Conservation (phyloP, 2,329 filamentous ascomycete species). For the Claviceps digitariae region DNA sequence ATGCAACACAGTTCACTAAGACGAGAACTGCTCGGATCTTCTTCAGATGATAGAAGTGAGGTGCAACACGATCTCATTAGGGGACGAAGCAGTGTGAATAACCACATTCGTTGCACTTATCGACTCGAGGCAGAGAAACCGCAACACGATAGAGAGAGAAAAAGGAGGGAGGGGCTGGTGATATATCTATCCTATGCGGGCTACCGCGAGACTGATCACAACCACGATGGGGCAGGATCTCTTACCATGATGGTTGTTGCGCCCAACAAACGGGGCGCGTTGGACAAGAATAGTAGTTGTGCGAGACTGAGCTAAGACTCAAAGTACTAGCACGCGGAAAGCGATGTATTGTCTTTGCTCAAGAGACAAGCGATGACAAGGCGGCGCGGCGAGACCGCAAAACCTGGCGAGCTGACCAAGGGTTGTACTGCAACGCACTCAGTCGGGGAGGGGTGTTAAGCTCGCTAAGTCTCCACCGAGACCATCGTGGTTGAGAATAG, state of each 20-base stretch:
- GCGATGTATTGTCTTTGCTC: constrained; percentile 21
- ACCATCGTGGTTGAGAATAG: constrained; percentile 18
- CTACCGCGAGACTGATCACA: constrained; percentile 24
- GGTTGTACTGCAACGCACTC: constrained; percentile 10
- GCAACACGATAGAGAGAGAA: constrained; percentile 8
- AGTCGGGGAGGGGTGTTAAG: constrained; percentile 16
- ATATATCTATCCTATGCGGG: constrained; percentile 33
- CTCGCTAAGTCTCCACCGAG: constrained; percentile 22
- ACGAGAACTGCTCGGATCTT: not conserved
- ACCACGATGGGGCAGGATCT: constrained; percentile 18
- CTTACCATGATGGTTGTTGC: constrained; percentile 37
- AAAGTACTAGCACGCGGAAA: constrained; percentile 24
- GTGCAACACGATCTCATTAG: not conserved
- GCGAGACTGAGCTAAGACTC: constrained; percentile 19
- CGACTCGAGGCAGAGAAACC: not conserved
- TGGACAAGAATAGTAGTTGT: constrained; percentile 17
- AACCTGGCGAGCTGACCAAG: constrained; percentile 6
- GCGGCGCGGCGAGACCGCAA: constrained; percentile 10
- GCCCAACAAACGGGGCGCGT: constrained; percentile 23
- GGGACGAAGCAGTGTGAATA: constrained; percentile 10
- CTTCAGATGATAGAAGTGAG: not conserved
- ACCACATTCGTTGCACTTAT: constrained; percentile 4
- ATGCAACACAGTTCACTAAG: not conserved
- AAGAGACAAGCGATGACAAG: constrained; percentile 19
- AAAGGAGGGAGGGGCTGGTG: constrained; percentile 21